A percentile compares a stretch with the other conserved stretches of the same genome.
Conservation (phyloP, 768 basidiomycete genomes). For the Suillus clintonianus region DNA sequence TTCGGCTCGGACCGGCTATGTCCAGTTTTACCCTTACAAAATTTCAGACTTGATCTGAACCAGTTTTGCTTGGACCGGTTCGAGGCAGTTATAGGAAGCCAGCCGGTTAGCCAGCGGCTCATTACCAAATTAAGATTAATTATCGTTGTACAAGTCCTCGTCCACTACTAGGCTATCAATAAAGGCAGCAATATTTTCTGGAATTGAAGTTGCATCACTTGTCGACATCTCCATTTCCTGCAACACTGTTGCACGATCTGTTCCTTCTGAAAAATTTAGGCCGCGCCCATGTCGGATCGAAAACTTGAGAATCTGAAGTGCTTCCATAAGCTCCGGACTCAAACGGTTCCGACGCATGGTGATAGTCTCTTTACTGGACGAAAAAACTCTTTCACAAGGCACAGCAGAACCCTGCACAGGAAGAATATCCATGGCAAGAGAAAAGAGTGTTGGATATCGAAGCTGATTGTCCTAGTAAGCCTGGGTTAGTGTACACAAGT, state of each 20-base stretch:
- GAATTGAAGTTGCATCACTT: background rate
- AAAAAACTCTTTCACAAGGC: conserved; percentile 24
- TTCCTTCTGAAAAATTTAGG: background rate
- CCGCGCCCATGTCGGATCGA: background rate
- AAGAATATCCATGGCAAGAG: conserved; percentile 18
- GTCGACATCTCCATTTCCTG: background rate
- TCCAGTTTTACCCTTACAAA: background rate
- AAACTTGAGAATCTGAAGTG: conserved; percentile 8
- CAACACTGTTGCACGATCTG: background rate
- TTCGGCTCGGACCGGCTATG: background rate
- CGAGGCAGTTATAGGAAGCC: background rate
- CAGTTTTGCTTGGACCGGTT: background rate
- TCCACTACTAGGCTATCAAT: background rate
- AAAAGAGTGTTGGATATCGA: background rate
- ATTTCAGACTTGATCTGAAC: background rate
- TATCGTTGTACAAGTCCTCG: background rate
- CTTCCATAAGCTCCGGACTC: conserved; percentile 4
- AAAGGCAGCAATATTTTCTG: background rate
- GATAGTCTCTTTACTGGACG: conserved; percentile 13
- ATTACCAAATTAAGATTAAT: background rate
- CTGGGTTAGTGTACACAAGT: background rate
- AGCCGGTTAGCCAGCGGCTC: background rate
- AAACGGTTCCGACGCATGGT: background rate
- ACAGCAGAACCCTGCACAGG: conserved; percentile 24
- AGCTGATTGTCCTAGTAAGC: background rate